These are phyloP conservation scores for Emmonsiellopsis sp. DNA, from an alignment of 2,329 filamentous ascomycete species.

Conservation along the genomic window DNA sequence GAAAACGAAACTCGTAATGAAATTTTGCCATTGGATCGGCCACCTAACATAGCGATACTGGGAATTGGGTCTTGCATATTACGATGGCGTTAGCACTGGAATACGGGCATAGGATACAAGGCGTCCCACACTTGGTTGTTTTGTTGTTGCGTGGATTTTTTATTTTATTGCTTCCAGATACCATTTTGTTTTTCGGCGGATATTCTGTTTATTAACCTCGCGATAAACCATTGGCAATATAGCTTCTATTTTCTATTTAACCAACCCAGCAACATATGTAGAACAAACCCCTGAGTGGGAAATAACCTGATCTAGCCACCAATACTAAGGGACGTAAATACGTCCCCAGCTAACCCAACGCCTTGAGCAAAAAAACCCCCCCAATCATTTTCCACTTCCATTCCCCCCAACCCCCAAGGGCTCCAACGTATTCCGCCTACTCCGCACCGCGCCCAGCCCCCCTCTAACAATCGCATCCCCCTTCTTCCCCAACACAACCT, in stretches of 20 bases:
- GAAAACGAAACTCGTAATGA: not conserved
- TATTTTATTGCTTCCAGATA: not conserved
- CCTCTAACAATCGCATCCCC: constrained; percentile 42
- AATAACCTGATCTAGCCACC: no score
- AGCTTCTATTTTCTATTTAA: no score
- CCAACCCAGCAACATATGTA: no score
- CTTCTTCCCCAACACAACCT: constrained; percentile 63
- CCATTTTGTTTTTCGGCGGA: not conserved
- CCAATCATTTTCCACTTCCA: not conserved
- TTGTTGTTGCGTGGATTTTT: not conserved
- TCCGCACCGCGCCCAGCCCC: constrained; percentile 32
- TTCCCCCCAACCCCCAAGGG: not conserved
- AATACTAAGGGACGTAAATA: no score
- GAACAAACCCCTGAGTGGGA: no score
- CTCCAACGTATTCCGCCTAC: constrained; percentile 51
- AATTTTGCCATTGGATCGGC: not conserved
- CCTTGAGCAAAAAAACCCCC: not conserved
- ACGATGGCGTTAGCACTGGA: not conserved
- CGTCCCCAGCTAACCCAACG: no score
- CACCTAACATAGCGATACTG: not conserved
- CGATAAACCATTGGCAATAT: no score
- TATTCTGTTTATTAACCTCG: not conserved
- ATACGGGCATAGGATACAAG: not conserved
- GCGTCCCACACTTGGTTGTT: not conserved
- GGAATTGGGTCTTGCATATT: not conserved